phyloP scores from a whole-genome alignment of 2,329 filamentous ascomycete species.

The Apiospora rasikravindrae region DNA sequence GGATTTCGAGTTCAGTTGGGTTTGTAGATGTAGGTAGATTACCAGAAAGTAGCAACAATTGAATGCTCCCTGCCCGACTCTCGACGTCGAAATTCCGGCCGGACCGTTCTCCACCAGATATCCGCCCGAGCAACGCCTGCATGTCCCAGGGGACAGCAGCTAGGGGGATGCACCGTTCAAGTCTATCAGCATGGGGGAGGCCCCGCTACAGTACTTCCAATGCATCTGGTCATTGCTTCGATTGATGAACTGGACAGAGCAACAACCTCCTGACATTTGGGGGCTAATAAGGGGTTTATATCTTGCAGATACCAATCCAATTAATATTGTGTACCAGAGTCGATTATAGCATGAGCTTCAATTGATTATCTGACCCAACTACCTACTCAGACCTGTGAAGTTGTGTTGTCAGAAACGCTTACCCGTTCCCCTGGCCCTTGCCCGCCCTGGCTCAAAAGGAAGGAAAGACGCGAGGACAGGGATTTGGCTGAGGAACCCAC shows the following conservation, averaged over 20 bases:
- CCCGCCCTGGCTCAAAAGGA: neutral
- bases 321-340: neutral
- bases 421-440: neutral
- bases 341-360: neutral
- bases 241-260: neutral
- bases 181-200: neutral
- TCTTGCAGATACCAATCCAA: too few relatives aligned
- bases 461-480: neutral
- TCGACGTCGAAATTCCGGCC: constrained; percentile 16
- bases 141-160: neutral
- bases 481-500: neutral
- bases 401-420: neutral
- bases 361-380: neutral
- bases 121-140: constrained; percentile 4
- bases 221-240: neutral
- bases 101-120: constrained; percentile 9
- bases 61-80: neutral
- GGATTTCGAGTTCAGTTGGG: neutral
- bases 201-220: neutral
- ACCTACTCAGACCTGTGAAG: neutral
- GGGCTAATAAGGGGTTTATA: too few relatives aligned
- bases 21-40: neutral
- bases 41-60: neutral
- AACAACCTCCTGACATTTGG: neutral
- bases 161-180: constrained; percentile 8